phyloP scores from a whole-genome alignment of 768 basidiomycete genomes.

The Macrolepiota albuminosa region DNA sequence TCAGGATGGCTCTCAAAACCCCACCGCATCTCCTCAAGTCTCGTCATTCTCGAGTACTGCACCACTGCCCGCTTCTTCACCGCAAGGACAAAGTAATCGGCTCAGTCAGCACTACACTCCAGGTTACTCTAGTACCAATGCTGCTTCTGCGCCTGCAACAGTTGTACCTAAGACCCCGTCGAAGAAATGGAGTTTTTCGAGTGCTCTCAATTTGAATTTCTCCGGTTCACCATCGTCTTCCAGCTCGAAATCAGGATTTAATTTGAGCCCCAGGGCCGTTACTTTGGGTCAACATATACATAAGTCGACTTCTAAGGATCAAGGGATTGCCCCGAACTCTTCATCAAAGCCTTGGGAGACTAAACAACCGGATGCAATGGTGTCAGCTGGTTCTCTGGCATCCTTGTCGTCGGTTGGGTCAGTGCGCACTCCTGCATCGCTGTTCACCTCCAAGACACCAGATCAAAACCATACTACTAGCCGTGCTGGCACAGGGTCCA shows the following conservation, averaged over 20 bases:
- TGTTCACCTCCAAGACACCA: constrained; percentile 59
- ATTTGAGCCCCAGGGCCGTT: constrained; percentile 63
- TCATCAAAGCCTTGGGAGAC: constrained; percentile 57
- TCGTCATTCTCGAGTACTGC: constrained; percentile 31
- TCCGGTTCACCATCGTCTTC: constrained; percentile 63
- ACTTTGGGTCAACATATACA: constrained; percentile 64
- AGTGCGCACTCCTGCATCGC: constrained; percentile 43
- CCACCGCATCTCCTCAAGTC: constrained; percentile 48
- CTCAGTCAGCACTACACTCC: constrained; percentile 36
- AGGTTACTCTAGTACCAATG: constrained; percentile 28
- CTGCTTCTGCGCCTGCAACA: constrained; percentile 40
- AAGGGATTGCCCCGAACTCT: constrained; percentile 39
- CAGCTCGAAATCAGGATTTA: constrained; percentile 49
- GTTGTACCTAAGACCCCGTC: constrained; percentile 70
- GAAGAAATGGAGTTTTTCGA: constrained; percentile 98
- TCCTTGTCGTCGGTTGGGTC: constrained; percentile 75
- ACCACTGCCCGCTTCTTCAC: constrained; percentile 22
- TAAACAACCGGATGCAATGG: constrained; percentile 71
- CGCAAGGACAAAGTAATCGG: constrained; percentile 24
- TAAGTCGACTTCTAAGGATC: constrained; percentile 68
- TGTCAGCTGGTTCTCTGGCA: constrained; percentile 69
- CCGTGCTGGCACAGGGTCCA: constrained; percentile 73
- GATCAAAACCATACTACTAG: constrained; percentile 53
- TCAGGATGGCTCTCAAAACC: constrained; percentile 45
- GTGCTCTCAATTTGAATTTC: constrained; percentile 72